Evolutionary conservation across 2,329 filamentous ascomycete genomes (phyloP), one percentile per base, ranked within the genome.

Genomic region (Paecilomyces variotii): DNA sequence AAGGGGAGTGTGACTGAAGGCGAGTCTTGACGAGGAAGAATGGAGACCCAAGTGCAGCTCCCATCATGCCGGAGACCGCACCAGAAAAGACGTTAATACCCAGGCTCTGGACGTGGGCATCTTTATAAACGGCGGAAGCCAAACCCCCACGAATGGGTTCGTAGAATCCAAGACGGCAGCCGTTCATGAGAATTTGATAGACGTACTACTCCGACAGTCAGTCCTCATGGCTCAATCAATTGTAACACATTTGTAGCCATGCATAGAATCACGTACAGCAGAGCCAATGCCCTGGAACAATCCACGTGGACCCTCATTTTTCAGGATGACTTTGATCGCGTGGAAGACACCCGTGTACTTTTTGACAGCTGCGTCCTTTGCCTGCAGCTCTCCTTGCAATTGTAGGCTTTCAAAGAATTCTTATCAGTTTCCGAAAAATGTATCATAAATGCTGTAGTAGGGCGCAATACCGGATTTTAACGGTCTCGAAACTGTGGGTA

Each of bases 11-110:
- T 65, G 91, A 96, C 76, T 99, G 94, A 59, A 99, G 81, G 51
- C 94, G 86, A 2, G 94, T 99, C 81, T 99, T 99, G 73, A 97
- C 89, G 57, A 99, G 85, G 82, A 99, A 99, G 77, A 99, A 97
- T 2, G 94, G 94, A 57, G 90, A 96, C 45, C 93, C 94, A 25
- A 89, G 88, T n/a, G 89, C 89, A 7, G 93, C 94, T 64, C 94
- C 94, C 59, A 99, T 83, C 62, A 99, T 85, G 57, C 94, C 94
- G 2, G 91, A 96, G 11, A 84, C 80, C 24, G 94, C 94, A 66
- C 94, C 94, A 58, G 91, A 89, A 72, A 97, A 88, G 80, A 99
- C 91, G 78, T 99, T 99, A 76, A 97, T 84, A 35, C 85, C 89
- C 59, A 97, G 83, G 65, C 86, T 93, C 75, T 99, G 94, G 28